phyloP scores from a whole-genome alignment of 2,329 filamentous ascomycete genomes.

The Trichoderma guizhouense region DNA sequence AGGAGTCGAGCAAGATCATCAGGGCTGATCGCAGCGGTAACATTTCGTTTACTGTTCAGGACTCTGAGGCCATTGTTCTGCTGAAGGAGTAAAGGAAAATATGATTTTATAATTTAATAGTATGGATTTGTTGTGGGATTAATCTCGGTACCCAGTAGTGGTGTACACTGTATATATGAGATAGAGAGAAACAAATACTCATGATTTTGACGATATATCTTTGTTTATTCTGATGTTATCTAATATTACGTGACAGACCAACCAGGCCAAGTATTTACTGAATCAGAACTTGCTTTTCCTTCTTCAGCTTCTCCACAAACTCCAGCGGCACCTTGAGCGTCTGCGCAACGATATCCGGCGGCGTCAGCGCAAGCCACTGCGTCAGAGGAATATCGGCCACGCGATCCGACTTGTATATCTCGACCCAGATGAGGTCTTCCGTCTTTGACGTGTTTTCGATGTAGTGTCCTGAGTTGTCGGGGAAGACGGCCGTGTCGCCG shows the following conservation, averaged over 20 bases:
- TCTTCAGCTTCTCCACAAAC: slow-evolving; percentile 57
- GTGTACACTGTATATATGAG: neutral
- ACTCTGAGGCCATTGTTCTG: slow-evolving; percentile 24
- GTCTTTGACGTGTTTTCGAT: slow-evolving; percentile 65
- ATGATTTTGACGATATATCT: neutral
- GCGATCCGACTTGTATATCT: slow-evolving; percentile 65
- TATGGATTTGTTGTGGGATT: neutral
- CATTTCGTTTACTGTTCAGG: slow-evolving; percentile 19
- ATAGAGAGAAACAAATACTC: neutral
- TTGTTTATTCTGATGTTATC: fast-evolving
- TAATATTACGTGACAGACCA: neutral
- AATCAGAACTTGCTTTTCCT: slow-evolving; percentile 59
- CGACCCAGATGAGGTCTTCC: slow-evolving; percentile 64
- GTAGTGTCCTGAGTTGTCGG: slow-evolving; percentile 65
- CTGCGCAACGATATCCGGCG: slow-evolving; percentile 58
- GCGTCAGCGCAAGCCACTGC: slow-evolving; percentile 68
- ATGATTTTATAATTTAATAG: neutral
- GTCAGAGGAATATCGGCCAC: slow-evolving; percentile 64
- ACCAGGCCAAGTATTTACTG: neutral
- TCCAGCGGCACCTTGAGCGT: slow-evolving; percentile 55
- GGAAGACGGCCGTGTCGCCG: slow-evolving; percentile 67
- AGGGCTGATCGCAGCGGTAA: slow-evolving; percentile 17
- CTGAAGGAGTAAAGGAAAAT: neutral
- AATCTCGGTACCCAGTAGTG: neutral
- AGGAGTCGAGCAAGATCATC: slow-evolving; percentile 12